Percentiles rank a stretch among this genome's conserved stretches.
Conservation (phyloP, 768 basidiomycete species). For the Leccinum fibrillosum region DNA sequence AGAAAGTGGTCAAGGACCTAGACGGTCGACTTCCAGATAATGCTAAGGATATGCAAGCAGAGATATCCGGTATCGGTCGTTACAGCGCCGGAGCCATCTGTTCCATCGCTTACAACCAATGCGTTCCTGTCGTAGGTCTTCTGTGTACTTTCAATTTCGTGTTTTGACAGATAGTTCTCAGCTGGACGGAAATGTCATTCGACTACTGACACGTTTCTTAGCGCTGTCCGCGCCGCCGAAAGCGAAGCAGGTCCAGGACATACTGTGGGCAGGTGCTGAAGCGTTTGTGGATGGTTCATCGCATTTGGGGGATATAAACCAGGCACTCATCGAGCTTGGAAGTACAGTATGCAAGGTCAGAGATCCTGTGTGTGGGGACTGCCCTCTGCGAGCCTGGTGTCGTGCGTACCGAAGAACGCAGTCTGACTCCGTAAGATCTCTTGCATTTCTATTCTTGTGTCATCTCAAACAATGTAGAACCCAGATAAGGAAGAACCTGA, state of each 20-base stretch:
- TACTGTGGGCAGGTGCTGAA: slow-evolving; percentile 79
- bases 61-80: slow-evolving; percentile 83
- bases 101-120: slow-evolving; percentile 86
- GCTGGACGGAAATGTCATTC: slow-evolving; percentile 90
- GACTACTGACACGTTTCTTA: slow-evolving; percentile 79
- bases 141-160: neutral
- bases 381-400: slow-evolving; percentile 72
- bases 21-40: slow-evolving; percentile 75
- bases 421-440: slow-evolving; percentile 9
- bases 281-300: slow-evolving; percentile 56
- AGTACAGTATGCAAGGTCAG: slow-evolving; percentile 89
- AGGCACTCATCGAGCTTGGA: slow-evolving; percentile 93
- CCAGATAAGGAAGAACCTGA: slow-evolving; percentile 37
- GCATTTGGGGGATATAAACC: slow-evolving; percentile 76
- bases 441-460: neutral
- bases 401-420: slow-evolving; percentile 46
- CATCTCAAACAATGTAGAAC: neutral
- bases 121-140: slow-evolving; percentile 74
- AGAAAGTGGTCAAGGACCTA: slow-evolving; percentile 67
- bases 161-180: slow-evolving; percentile 26
- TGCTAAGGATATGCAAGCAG: slow-evolving; percentile 74
- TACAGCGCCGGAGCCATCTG: slow-evolving; percentile 85
- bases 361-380: slow-evolving; percentile 70
- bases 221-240: slow-evolving; percentile 83
- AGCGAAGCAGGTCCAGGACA: slow-evolving; percentile 69